Conservation (phyloP, 1,139 yeast species). For the Magnusiomyces ingens region DNA sequence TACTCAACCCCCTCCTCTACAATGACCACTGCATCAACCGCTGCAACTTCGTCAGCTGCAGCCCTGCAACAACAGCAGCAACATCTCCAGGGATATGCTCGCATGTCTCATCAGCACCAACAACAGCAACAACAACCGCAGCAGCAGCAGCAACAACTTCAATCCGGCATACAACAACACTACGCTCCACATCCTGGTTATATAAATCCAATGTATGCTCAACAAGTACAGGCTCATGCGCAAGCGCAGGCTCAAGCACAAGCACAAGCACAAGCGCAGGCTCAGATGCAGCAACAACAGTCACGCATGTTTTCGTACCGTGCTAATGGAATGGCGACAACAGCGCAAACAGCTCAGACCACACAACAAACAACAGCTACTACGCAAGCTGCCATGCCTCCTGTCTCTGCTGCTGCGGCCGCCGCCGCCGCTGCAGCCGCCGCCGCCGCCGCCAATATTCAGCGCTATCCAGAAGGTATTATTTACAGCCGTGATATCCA, state of each 20-base stretch:
- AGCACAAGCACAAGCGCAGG: slow-evolving; percentile 9
- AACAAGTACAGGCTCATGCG: background rate
- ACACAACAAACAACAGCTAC: slow-evolving; percentile 4
- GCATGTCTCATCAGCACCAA: slow-evolving; percentile 7
- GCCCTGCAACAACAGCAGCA: slow-evolving; percentile 15
- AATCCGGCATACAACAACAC: slow-evolving; percentile 10
- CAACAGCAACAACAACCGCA: slow-evolving; percentile 14
- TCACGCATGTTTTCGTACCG: no score
- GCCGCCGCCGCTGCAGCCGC: slow-evolving; percentile 11
- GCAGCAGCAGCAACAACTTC: slow-evolving; percentile 13
- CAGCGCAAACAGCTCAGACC: slow-evolving; percentile 4
- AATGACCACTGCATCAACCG: slow-evolving; percentile 4
- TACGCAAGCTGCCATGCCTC: slow-evolving; percentile 6
- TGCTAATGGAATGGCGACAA: background rate
- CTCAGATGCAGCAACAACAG: slow-evolving; percentile 2
- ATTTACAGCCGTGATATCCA: slow-evolving; percentile 9
- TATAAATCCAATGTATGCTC: background rate
- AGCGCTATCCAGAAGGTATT: background rate
- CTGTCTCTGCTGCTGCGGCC: background rate
- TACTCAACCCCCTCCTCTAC: background rate
- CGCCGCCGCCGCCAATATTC: slow-evolving; percentile 1
- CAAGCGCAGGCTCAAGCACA: slow-evolving; percentile 11
- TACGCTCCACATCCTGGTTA: slow-evolving; percentile 4
- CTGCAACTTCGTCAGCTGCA: slow-evolving; percentile 1
- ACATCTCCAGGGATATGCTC: slow-evolving; percentile 13